Evolutionary conservation across 169 alveolate genomes (phyloP).

Genomic region (Perkinsus olseni): DNA sequence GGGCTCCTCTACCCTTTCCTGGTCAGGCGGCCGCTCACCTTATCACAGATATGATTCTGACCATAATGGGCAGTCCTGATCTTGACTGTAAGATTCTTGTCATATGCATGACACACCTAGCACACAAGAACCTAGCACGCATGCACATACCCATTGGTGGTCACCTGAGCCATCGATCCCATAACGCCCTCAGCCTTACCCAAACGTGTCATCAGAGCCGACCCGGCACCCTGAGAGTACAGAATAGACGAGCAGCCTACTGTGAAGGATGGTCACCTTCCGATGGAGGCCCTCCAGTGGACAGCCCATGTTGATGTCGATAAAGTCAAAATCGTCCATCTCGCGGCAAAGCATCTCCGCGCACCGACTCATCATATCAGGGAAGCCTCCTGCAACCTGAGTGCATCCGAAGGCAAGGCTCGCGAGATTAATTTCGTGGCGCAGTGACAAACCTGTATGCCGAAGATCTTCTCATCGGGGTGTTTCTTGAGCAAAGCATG

Average conservation of each 20-base stretch:
- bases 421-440: conserved; percentile 35
- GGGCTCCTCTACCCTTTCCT: no score
- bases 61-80: conserved; percentile 23
- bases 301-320: conserved; percentile 65
- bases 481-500: conserved; percentile 50
- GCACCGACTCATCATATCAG: conserved; percentile 26
- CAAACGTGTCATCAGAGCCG: no score
- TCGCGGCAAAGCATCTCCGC: background rate
- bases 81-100: conserved; percentile 21
- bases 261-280: no score
- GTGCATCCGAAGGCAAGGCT: conserved; percentile 33
- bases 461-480: conserved; percentile 57
- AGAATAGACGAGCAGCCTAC: no score
- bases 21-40: no score
- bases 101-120: background rate
- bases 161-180: no score
- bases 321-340: conserved; percentile 36
- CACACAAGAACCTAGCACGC: no score
- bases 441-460: conserved; percentile 58
- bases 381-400: conserved; percentile 38
- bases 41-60: no score
- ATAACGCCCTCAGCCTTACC: no score
- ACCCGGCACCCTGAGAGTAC: background rate
- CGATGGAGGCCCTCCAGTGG: conserved; percentile 61
- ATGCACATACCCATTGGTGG: no score